Percentiles rank a stretch among this genome's conserved stretches.
Evolutionary conservation across 805 yeast species (phyloP).

Genomic region (Sungouiozyma intestinalis): DNA sequence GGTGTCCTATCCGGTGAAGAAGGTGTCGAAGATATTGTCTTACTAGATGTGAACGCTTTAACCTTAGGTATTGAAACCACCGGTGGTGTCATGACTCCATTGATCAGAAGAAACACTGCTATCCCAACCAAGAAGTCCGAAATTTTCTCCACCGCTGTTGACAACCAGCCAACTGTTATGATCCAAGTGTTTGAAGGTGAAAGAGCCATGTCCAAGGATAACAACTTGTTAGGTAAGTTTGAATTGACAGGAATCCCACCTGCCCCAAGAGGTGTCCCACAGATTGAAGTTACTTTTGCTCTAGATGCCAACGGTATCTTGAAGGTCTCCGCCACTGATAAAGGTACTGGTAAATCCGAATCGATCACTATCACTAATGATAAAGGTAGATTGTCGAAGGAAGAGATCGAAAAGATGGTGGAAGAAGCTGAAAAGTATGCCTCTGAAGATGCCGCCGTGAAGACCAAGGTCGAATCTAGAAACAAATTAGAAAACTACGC

Average conservation of each 20-base stretch:
- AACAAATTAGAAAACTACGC: conserved; percentile 84
- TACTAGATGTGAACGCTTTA: conserved; percentile 88
- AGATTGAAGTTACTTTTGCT: conserved; percentile 94
- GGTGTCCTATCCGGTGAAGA: conserved; percentile 95
- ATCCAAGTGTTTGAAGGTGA: conserved; percentile 95
- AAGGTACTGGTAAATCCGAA: conserved; percentile 89
- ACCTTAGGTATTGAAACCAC: conserved; percentile 95
- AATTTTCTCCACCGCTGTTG: conserved; percentile 91
- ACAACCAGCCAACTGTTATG: conserved; percentile 90
- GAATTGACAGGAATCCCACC: conserved; percentile 96
- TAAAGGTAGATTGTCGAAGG: conserved; percentile 88
- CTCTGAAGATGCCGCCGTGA: conserved; percentile 76
- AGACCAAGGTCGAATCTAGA: conserved; percentile 80
- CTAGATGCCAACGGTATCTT: conserved; percentile 95
- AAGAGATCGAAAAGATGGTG: conserved; percentile 95
- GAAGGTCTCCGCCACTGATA: conserved; percentile 88
- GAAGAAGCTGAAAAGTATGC: conserved; percentile 94
- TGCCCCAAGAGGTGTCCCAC: conserved; percentile 98
- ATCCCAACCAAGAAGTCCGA: conserved; percentile 94
- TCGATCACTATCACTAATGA: conserved; percentile 88
- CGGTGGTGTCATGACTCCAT: conserved; percentile 95
- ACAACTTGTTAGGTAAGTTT: conserved; percentile 92
- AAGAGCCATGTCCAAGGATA: conserved; percentile 89
- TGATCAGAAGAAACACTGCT: conserved; percentile 89
- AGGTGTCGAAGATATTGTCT: conserved; percentile 80